Percentiles rank a stretch among this genome's conserved stretches.
phyloP scores from a whole-genome alignment of 257 asterid species.

The Plantago elongata region DNA sequence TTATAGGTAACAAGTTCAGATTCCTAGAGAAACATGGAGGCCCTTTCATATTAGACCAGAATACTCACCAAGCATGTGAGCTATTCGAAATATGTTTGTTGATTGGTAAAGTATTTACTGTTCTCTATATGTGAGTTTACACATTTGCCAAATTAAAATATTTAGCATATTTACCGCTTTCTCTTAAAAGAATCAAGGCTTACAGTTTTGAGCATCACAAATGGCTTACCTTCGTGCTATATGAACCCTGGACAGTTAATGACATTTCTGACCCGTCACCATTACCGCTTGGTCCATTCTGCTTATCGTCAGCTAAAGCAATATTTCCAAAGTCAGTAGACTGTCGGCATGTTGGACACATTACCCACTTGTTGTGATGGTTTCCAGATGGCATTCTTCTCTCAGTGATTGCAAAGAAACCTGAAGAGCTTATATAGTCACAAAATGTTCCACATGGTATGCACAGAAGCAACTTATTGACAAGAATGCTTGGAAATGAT shows the following conservation, averaged over 20 bases:
- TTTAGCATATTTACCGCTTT: no score
- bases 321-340: conserved; percentile 78
- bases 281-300: conserved; percentile 25
- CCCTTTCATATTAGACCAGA: no score
- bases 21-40: no score
- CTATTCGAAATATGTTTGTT: no score
- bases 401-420: conserved; percentile 85
- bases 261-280: conserved; percentile 51
- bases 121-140: no score
- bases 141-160: no score
- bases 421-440: conserved; percentile 32
- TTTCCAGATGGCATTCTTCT: conserved; percentile 45
- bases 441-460: conserved; percentile 10
- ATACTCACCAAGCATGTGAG: no score
- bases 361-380: conserved; percentile 45
- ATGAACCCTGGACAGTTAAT: conserved; percentile 73
- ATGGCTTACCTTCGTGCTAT: conserved; percentile 76
- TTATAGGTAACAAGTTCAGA: no score
- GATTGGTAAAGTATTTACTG: no score
- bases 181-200: not conserved
- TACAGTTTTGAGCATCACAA: not conserved
- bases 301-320: conserved; percentile 76
- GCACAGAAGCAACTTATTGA: conserved; percentile 19
- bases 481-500: not conserved
- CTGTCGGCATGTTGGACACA: conserved; percentile 93